phyloP scores from a whole-genome alignment of 2,329 filamentous ascomycete genomes.

The Neonectria sp. region DNA sequence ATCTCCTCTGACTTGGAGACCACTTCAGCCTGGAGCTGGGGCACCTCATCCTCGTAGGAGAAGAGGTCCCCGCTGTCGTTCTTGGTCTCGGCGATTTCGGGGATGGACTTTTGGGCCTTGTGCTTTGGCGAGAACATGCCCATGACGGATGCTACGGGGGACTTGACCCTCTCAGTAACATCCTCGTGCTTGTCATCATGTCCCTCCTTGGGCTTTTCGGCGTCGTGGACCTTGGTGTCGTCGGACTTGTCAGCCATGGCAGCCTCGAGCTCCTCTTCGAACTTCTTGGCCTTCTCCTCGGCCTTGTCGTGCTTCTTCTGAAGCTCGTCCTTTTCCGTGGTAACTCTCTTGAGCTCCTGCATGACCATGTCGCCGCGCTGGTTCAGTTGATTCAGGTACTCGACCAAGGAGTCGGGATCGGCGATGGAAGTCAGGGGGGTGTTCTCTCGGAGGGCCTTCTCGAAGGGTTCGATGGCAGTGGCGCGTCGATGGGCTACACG shows the following conservation, averaged over 20 bases:
- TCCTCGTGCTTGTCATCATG: conserved; percentile 51
- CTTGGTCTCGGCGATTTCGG: conserved; percentile 47
- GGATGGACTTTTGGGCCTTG: conserved; percentile 51
- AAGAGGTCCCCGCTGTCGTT: conserved; percentile 82
- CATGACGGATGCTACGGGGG: conserved; percentile 64
- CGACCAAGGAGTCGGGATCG: conserved; percentile 86
- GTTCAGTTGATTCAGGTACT: conserved; percentile 91
- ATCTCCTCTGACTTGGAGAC: conserved; percentile 80
- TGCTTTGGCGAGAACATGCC: conserved; percentile 66
- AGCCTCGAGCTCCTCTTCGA: conserved; percentile 75
- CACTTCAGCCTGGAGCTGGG: conserved; percentile 83
- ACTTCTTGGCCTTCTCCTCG: conserved; percentile 73
- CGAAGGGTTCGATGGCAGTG: conserved; percentile 92
- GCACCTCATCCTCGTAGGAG: conserved; percentile 91
- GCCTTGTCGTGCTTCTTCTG: conserved; percentile 83
- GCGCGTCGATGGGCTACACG: conserved; percentile 90
- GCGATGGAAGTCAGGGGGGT: conserved; percentile 91
- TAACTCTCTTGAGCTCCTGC: conserved; percentile 91
- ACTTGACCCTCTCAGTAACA: conserved; percentile 55
- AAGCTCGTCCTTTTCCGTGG: conserved; percentile 83
- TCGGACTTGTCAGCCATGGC: conserved; percentile 55
- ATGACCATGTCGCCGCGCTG: conserved; percentile 93
- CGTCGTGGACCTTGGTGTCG: conserved; percentile 48
- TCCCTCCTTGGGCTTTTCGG: conserved; percentile 46
- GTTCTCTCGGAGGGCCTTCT: conserved; percentile 90